phyloP scores from a whole-genome alignment of 352 stramenopile species.

The Phytophthora ramorum region DNA sequence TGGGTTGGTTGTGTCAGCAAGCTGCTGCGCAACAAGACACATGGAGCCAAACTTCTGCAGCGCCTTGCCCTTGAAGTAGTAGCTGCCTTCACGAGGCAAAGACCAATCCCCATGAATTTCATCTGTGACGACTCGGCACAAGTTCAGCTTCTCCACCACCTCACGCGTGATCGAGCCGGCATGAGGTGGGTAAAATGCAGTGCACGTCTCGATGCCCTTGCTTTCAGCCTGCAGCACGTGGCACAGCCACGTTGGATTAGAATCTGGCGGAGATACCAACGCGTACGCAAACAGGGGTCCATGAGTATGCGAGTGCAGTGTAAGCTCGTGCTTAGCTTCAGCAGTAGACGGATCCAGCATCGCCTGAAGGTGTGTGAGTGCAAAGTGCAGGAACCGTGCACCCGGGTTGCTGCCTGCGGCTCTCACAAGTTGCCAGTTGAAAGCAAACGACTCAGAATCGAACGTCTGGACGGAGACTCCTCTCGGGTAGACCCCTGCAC shows the following conservation, averaged over 20 bases:
- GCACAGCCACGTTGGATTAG: slow-evolving; percentile 56
- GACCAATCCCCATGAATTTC: slow-evolving; percentile 80
- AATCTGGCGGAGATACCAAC: slow-evolving; percentile 21
- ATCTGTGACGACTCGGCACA: slow-evolving; percentile 55
- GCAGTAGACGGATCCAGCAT: slow-evolving; percentile 59
- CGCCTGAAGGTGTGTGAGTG: slow-evolving; percentile 57
- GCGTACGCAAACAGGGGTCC: slow-evolving; percentile 72
- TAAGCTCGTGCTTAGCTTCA: slow-evolving; percentile 54
- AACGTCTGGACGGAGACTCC: slow-evolving; percentile 27
- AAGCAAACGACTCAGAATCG: slow-evolving; percentile 57
- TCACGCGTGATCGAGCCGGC: slow-evolving; percentile 39
- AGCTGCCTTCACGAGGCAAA: slow-evolving; percentile 69
- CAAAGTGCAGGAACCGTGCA: slow-evolving; percentile 73
- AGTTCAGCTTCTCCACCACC: slow-evolving; percentile 40
- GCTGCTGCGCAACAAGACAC: slow-evolving; percentile 70
- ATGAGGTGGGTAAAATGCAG: slow-evolving; percentile 57
- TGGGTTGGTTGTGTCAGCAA: slow-evolving; percentile 64
- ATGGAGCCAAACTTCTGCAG: slow-evolving; percentile 83
- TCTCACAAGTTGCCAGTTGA: slow-evolving; percentile 58
- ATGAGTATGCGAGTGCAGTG: slow-evolving; percentile 76
- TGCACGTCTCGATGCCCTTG: slow-evolving; percentile 50
- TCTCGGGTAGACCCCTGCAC: slow-evolving; percentile 59
- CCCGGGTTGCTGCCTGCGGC: slow-evolving; percentile 30
- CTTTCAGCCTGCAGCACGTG: slow-evolving; percentile 46
- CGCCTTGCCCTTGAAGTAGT: slow-evolving; percentile 88